phyloP scores from a whole-genome alignment of 2,329 filamentous ascomycete species.

The Calonectria henricotiae region DNA sequence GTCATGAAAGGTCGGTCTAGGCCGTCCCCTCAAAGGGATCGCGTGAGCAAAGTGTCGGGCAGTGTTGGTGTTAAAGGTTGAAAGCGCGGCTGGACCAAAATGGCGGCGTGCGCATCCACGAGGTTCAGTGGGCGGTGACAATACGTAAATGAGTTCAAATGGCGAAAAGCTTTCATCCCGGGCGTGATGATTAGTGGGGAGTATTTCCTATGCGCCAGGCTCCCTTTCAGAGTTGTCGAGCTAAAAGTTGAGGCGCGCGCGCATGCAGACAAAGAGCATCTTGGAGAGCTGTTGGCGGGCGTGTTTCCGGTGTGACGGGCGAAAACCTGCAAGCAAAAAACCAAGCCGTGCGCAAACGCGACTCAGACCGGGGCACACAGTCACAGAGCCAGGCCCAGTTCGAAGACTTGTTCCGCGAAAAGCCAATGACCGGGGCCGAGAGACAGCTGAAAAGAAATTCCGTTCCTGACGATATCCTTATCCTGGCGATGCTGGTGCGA shows the following conservation, averaged over 20 bases:
- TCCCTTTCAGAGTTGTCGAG: constrained; percentile 46
- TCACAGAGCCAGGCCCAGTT: constrained; percentile 1
- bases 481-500: constrained; percentile 48
- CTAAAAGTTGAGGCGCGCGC: constrained; percentile 40
- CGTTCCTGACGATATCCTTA: constrained; percentile 44
- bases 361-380: neutral
- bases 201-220: constrained; percentile 31
- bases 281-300: constrained; percentile 44
- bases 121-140: constrained; percentile 32
- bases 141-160: constrained; percentile 26
- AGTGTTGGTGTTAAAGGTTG: constrained; percentile 15
- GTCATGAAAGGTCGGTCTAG: constrained; percentile 42
- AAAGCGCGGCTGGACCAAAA: constrained; percentile 46
- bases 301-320: constrained; percentile 14
- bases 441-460: constrained; percentile 26
- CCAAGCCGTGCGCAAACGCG: constrained; percentile 8
- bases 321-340: constrained; percentile 7
- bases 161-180: constrained; percentile 30
- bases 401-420: neutral
- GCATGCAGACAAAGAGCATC: constrained; percentile 52
- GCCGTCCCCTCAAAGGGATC: constrained; percentile 28
- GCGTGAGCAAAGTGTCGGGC: constrained; percentile 23
- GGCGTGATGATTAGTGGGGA: constrained; percentile 36
- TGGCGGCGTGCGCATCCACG: constrained; percentile 41
- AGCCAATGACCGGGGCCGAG: constrained; percentile 30